phyloP scores from a whole-genome alignment of 148 eudicot species.

The Chenopodium berlandieri region DNA sequence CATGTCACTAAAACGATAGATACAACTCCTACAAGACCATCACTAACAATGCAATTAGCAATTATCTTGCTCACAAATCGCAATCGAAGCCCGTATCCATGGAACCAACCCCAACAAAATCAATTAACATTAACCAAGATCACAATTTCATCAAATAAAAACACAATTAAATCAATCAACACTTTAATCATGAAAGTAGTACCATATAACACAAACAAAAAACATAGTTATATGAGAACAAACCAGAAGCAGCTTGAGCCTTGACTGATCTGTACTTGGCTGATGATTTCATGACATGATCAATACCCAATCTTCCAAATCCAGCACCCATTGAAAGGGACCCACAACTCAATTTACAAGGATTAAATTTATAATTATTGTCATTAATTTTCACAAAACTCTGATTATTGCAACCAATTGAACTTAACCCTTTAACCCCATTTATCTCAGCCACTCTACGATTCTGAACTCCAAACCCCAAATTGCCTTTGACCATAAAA shows the following conservation, averaged over 20 bases:
- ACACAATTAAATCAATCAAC: neutral
- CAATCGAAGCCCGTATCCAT: neutral
- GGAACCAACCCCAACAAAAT: neutral
- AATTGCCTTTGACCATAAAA: conserved; percentile 37
- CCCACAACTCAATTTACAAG: conserved; percentile 34
- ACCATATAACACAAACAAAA: neutral
- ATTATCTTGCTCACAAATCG: neutral
- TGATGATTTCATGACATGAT: conserved; percentile 41
- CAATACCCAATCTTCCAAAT: conserved; percentile 41
- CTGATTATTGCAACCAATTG: conserved; percentile 24
- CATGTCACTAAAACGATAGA: no score
- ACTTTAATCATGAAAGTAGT: neutral
- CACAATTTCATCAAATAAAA: neutral
- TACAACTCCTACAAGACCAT: neutral
- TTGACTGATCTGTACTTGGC: conserved; percentile 65
- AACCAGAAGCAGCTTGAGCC: conserved; percentile 63
- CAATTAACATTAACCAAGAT: neutral
- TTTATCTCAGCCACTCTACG: conserved; percentile 34
- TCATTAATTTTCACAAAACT: conserved; percentile 26
- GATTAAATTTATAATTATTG: conserved; percentile 20
- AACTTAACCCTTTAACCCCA: conserved; percentile 27
- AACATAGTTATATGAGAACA: conserved; percentile 8
- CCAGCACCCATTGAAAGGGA: conserved; percentile 52
- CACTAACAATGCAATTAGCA: neutral
- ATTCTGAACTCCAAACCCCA: conserved; percentile 34